Percentiles rank a stretch among this genome's conserved stretches.
Evolutionary conservation across 2,329 filamentous ascomycete species (phyloP).

Genomic region (Thielaviopsis cerberus): DNA sequence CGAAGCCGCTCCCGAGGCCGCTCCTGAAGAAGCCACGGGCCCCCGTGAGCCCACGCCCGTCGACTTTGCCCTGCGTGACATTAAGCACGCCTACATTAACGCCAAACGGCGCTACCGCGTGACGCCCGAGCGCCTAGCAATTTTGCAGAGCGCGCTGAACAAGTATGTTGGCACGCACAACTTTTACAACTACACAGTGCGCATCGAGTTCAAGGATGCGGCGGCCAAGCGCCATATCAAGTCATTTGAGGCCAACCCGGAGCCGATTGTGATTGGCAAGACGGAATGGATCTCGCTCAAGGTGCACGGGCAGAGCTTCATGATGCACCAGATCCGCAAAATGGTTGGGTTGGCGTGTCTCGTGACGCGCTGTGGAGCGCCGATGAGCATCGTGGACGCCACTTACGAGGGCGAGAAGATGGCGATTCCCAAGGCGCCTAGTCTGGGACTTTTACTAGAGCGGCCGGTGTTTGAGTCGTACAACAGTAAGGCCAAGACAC

Average conservation of each 20-base stretch:
- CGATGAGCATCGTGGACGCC: constrained; percentile 49
- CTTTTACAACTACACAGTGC: constrained; percentile 95
- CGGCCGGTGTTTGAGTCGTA: constrained; percentile 80
- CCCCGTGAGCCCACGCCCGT: constrained; percentile 26
- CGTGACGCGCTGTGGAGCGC: constrained; percentile 66
- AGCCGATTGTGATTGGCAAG: constrained; percentile 68
- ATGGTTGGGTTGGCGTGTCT: constrained; percentile 91
- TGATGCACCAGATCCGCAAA: constrained; percentile 99
- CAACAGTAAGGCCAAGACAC: constrained; percentile 51
- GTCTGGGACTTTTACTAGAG: constrained; percentile 73
- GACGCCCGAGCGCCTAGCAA: constrained; percentile 47
- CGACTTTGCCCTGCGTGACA: constrained; percentile 48
- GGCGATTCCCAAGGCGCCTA: constrained; percentile 84
- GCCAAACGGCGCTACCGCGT: constrained; percentile 79
- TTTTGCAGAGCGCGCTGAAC: constrained; percentile 57
- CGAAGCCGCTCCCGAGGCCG: constrained; percentile 13
- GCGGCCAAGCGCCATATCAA: constrained; percentile 83
- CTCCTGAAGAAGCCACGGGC: constrained; percentile 12
- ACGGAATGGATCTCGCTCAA: constrained; percentile 93
- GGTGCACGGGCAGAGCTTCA: constrained; percentile 95
- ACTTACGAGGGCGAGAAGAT: constrained; percentile 57
- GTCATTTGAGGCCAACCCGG: constrained; percentile 61
- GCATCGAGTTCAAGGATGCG: constrained; percentile 63
- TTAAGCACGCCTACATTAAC: constrained; percentile 59
- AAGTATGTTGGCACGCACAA: constrained; percentile 71